Evolutionary conservation across 83 land plant genomes (phyloP).

Genomic region (Thuja plicata): DNA sequence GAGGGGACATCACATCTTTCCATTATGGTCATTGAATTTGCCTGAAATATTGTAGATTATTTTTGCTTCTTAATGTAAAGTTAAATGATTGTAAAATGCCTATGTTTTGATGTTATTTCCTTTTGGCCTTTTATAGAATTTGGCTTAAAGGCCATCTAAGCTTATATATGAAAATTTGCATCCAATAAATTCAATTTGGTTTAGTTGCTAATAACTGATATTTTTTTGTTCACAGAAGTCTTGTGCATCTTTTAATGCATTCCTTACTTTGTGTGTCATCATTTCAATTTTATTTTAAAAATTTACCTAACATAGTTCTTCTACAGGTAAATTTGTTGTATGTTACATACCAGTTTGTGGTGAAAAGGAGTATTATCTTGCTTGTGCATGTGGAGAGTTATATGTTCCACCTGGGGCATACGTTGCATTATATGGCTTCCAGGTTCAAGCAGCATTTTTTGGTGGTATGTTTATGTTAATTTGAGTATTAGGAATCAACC

Average conservation of each 20-base stretch:
- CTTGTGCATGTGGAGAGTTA: slow-evolving; percentile 85
- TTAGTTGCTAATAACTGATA: neutral
- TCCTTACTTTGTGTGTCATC: neutral
- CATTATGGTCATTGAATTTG: neutral
- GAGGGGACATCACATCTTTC: too few species aligned
- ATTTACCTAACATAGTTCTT: neutral
- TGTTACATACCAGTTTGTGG: slow-evolving; percentile 80
- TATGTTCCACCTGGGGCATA: slow-evolving; percentile 97
- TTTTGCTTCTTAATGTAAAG: neutral
- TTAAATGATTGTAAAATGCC: neutral
- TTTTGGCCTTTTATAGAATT: neutral
- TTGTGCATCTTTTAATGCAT: neutral
- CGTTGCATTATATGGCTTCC: slow-evolving; percentile 77
- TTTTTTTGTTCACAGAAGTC: neutral
- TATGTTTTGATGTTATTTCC: neutral
- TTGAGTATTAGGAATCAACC: neutral
- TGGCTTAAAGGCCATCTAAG: neutral
- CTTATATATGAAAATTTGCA: neutral
- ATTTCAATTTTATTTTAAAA: neutral
- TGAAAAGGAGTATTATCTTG: slow-evolving; percentile 97
- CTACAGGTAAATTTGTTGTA: slow-evolving; percentile 84
- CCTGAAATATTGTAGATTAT: neutral
- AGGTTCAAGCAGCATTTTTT: slow-evolving; percentile 89
- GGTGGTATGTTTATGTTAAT: slow-evolving; percentile 63
- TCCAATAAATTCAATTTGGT: neutral